Conservation (phyloP, 495 filamentous ascomycete species). For the Endocarpon pusillum region DNA sequence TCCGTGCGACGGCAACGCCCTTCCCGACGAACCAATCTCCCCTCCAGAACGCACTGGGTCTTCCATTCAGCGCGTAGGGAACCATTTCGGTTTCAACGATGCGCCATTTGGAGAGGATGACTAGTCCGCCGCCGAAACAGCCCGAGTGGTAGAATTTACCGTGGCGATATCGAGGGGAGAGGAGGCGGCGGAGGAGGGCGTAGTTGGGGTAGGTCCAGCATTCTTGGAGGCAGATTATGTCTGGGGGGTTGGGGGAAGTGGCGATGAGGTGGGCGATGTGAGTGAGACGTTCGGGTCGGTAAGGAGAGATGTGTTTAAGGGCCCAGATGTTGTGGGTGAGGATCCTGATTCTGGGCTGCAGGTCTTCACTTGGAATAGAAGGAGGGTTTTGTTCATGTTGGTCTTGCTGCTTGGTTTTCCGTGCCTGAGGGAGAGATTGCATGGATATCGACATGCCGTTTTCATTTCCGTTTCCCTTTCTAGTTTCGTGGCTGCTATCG, state of each 20-base stretch:
- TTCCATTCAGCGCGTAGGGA: conserved; percentile 79
- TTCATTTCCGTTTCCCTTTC: too few relatives aligned
- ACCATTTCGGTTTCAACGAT: conserved; percentile 82
- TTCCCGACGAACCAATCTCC: conserved; percentile 68
- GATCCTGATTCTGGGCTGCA: conserved; percentile 47
- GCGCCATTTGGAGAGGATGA: conserved; percentile 91
- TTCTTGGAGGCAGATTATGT: conserved; percentile 90
- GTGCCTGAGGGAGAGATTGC: too few relatives aligned
- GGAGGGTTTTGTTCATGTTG: too few relatives aligned
- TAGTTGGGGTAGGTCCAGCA: conserved; percentile 91
- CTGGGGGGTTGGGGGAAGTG: conserved; percentile 44
- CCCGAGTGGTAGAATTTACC: conserved; percentile 89
- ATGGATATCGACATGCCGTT: too few relatives aligned
- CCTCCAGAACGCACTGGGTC: conserved; percentile 81
- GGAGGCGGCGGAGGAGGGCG: conserved; percentile 57
- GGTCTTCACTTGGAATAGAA: too few relatives aligned
- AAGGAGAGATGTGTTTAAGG: conserved; percentile 68
- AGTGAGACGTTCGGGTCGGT: conserved; percentile 58
- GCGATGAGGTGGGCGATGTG: conserved; percentile 72
- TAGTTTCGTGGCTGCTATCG: too few relatives aligned
- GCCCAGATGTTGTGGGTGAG: conserved; percentile 94
- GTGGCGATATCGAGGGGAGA: conserved; percentile 65
- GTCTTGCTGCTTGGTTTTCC: too few relatives aligned
- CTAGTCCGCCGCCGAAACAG: conserved; percentile 76
- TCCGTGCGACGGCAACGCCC: conserved; percentile 72